Conservation (phyloP, 345 rosid genomes). For the Adansonia digitata region DNA sequence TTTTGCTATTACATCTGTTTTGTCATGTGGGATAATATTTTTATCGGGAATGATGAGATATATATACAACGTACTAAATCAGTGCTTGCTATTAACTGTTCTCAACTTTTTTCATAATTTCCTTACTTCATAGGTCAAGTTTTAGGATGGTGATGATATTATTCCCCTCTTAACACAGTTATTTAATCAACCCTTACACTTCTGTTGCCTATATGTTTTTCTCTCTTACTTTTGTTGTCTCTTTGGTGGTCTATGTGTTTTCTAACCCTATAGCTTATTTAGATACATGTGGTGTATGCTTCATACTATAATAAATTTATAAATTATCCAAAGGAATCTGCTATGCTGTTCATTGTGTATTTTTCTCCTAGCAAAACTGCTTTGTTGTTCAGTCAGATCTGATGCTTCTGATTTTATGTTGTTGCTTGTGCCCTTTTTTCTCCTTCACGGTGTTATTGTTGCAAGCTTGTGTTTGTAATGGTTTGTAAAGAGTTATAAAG, state of each 20-base stretch:
- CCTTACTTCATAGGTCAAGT: neutral
- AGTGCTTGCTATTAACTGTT: neutral
- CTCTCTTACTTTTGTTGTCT: no score
- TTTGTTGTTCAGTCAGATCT: neutral
- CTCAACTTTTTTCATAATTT: neutral
- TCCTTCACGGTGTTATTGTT: neutral
- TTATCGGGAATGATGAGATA: constrained; percentile 5
- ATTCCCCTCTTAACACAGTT: neutral
- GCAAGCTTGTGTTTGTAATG: constrained; percentile 4
- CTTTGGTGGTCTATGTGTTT: neutral
- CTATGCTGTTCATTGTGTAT: neutral
- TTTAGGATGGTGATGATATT: constrained; percentile 13
- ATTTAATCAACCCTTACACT: neutral
- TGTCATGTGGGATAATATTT: constrained; percentile 16
- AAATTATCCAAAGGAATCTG: neutral
- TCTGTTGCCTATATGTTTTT: neutral
- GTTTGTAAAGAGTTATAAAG: constrained; percentile 19
- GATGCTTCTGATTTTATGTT: neutral
- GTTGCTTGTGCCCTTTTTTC: neutral
- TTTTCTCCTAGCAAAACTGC: neutral
- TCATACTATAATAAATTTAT: neutral
- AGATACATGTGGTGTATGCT: neutral
- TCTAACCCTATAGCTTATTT: neutral
- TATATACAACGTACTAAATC: neutral
- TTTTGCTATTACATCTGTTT: constrained; percentile 28